These are phyloP conservation scores for Pythium angustatum DNA, from an alignment of 352 stramenopile species.

Conservation along the genomic window DNA sequence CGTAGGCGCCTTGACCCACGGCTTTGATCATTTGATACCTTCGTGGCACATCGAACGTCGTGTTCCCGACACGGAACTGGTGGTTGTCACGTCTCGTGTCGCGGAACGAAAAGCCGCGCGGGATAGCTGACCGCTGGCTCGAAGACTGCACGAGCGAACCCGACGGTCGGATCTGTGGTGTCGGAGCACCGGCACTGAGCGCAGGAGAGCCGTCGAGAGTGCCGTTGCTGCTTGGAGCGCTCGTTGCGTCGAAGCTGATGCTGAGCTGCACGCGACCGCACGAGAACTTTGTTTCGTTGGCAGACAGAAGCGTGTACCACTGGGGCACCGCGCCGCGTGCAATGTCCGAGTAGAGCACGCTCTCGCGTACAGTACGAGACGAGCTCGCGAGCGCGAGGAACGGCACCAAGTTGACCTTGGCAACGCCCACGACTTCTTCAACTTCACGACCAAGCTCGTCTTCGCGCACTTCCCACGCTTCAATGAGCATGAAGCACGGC, in stretches of 20 bases:
- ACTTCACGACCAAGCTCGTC: slow-evolving; percentile 38
- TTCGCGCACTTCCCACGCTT: slow-evolving; percentile 74
- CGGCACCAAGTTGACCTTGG: slow-evolving; percentile 87
- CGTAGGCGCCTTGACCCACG: slow-evolving; percentile 90
- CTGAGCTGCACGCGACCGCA: slow-evolving; percentile 84
- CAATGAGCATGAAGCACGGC: slow-evolving; percentile 87
- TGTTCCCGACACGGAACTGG: slow-evolving; percentile 86
- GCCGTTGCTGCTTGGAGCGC: slow-evolving; percentile 16
- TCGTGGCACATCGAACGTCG: slow-evolving; percentile 82
- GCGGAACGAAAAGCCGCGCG: slow-evolving; percentile 79
- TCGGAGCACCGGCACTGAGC: slow-evolving; percentile 53
- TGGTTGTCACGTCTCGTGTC: slow-evolving; percentile 86
- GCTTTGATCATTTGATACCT: slow-evolving; percentile 90
- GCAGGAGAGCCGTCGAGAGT: slow-evolving; percentile 32
- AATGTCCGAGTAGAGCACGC: slow-evolving; percentile 84
- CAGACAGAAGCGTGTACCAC: slow-evolving; percentile 86
- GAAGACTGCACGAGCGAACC: slow-evolving; percentile 44
- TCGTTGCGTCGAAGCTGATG: slow-evolving; percentile 75
- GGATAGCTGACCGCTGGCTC: slow-evolving; percentile 59
- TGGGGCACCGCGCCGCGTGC: slow-evolving; percentile 78
- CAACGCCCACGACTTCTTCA: slow-evolving; percentile 79
- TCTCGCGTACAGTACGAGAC: slow-evolving; percentile 78
- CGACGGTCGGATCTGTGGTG: slow-evolving; percentile 49
- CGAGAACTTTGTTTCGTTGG: slow-evolving; percentile 82
- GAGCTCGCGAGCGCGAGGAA: slow-evolving; percentile 83